Base-by-base conservation (phyloP, 805 yeast genomes). In the Helenozyma rhizophorensis region DNA sequence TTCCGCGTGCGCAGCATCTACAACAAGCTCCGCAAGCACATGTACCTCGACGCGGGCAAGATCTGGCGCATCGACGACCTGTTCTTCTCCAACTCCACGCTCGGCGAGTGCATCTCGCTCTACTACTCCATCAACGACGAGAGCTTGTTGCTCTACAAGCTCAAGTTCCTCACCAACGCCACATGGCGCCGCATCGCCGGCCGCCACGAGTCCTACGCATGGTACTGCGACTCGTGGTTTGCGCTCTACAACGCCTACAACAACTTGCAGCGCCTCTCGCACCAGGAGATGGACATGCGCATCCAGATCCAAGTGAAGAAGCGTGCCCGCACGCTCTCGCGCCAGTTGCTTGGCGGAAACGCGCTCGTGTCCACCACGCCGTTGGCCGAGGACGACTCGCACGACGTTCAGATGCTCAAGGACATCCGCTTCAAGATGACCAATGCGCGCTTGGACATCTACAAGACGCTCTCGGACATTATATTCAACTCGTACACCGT, bases 71-170 rank as follows among this genome's bases (percentile, higher is more conserved):
- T 46, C 24, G 27, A 37, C 27, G 34, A 27, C 9, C 36, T 52
- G 58, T 45, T 70, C 22, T 74, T 66, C 34, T 21, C 29, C 29
- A 68, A 71, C 47, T 50, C 54, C 22, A 66, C 74, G 2, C 43
- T 80, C 23, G 68, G 72, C 9, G 79, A 81, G 27, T 40, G 74
- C 15, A 58, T 74, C 19, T 72, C 78, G 25, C 51, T 82, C 4
- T 83, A 80, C 53, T 83, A 81, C 54, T 74, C 80, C 6, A 50
- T 78, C 23, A 72, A 73, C 48, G 90, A 83, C 55, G 90, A 83
- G 54, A 52, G 77, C 14, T 59, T 72, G 19, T 58, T 81, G 12
- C 56, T 80, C 21, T 76, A 64, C 58, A 79, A 79, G 47, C 43
- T 78, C 16, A 70, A 72, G n/a, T 49, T 76, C 3, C 53, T 73